Conservation (phyloP, 1,284 basidiomycete genomes). For the Ceratobasidium sp. region DNA sequence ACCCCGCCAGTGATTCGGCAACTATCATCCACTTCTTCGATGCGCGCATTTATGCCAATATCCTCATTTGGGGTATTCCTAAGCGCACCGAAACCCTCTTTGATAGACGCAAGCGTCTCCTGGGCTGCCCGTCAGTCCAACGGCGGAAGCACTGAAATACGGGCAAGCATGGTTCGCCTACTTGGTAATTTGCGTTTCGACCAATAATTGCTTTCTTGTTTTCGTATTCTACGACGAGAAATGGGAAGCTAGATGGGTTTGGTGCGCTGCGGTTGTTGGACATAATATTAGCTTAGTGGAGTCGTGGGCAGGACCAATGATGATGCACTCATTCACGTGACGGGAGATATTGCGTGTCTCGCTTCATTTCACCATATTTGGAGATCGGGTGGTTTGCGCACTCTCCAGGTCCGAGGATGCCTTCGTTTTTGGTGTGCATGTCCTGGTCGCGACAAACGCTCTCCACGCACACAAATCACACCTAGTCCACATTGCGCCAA, state of each 20-base stretch:
- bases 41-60: not conserved
- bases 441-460: constrained; percentile 90
- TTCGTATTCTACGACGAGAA: not conserved
- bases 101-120: not conserved
- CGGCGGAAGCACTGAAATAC: not conserved
- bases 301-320: no score
- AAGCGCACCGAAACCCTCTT: not conserved
- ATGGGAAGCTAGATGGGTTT: no score
- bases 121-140: not conserved
- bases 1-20: not conserved
- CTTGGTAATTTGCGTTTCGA: not conserved
- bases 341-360: no score
- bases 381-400: no score
- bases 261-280: no score
- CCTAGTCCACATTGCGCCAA: constrained; percentile 86
- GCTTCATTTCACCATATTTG: no score
- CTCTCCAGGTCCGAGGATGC: no score
- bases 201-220: not conserved
- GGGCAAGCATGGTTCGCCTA: not conserved
- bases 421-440: constrained; percentile 90
- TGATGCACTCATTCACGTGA: no score
- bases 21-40: constrained; percentile 8
- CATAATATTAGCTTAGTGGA: no score
- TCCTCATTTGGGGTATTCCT: not conserved
- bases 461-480: constrained; percentile 97